Base-by-base conservation (phyloP, 2,329 filamentous ascomycete species). In the Aphanocladium album region DNA sequence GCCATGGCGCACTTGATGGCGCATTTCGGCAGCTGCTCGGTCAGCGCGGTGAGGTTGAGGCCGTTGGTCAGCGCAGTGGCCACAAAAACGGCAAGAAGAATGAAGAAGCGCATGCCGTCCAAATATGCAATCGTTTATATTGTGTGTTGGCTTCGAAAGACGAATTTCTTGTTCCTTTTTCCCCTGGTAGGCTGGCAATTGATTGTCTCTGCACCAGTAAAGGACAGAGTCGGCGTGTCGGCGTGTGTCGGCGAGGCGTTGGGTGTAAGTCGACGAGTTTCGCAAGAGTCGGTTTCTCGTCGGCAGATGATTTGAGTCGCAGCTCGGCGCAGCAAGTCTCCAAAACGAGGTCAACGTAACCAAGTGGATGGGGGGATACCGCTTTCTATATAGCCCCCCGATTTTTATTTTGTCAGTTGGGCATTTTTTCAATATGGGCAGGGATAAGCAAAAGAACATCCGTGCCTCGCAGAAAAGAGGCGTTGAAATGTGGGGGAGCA, bases 1-100 rank as follows among this genome's bases (percentile, higher is more conserved):
- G 65, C 57, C 41, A 68, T 64, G 61, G 79, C 68, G 64, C 77
- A 80, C 3, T 64, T 51, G 63, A 71, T 64, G 14, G 77, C 73
- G 66, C 77, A 80, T 6, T 65, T 45, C 21, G 77, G 77, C 12
- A 79, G 71, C 57, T n/a, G 19, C 19, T 46, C 51, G 51, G 52
- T 50, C 41, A 60, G 52, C 21, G 58, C 50, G 21, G 70, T 52
- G 12, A 63, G 43, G 60, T 70, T 62, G 52, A 73, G 57, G 27
- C 27, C 25, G 12, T 71, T 60, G 60, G 65, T 60, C 56, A 70
- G 27, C 59, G 61, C 64, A 43, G 71, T 59, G 33, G 69, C 68
- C 57, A 66, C 63, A 35, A 60, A 64, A 49, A 64, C 57, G 58
- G 65, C 65, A 60, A 73, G 66, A 62, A 73, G 55, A 33, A 66